Evolutionary conservation across 495 filamentous ascomycete species (phyloP).

Genomic region (Hypoxylon intermedium): DNA sequence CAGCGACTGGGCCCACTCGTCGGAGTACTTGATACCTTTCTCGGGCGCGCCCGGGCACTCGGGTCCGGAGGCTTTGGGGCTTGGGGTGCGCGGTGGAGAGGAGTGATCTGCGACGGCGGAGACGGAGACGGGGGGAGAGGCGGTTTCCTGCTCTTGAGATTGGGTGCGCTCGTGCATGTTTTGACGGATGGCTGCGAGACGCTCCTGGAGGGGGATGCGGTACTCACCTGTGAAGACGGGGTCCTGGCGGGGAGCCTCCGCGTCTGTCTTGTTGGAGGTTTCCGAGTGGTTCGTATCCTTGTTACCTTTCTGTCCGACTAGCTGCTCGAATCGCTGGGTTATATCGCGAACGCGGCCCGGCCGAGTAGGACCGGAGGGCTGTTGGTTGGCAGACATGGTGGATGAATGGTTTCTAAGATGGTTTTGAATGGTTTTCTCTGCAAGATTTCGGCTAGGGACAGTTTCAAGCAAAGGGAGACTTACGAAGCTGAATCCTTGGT

Average conservation of each 20-base stretch:
- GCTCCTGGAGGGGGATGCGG: conserved; percentile 10
- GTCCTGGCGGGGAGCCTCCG: not conserved
- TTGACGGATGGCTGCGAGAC: conserved; percentile 1
- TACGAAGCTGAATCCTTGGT: too few species aligned
- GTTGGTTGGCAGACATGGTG: conserved; percentile 7
- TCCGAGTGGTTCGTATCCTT: not conserved
- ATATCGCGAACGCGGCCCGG: not conserved
- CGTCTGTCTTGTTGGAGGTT: not conserved
- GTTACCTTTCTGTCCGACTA: not conserved
- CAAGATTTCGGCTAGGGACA: not conserved
- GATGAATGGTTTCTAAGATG: not conserved
- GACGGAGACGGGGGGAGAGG: not conserved
- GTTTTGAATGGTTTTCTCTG: not conserved
- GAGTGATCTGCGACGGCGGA: not conserved
- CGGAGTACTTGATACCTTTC: not conserved
- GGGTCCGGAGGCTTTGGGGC: not conserved
- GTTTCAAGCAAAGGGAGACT: too few species aligned
- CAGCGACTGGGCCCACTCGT: not conserved
- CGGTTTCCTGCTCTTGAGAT: not conserved
- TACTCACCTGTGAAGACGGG: conserved; percentile 14
- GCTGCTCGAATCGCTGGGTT: not conserved
- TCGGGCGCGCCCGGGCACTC: not conserved
- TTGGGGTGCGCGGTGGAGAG: not conserved
- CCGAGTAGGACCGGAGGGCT: not conserved
- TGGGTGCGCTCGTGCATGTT: not conserved